A percentile compares a stretch with the other conserved stretches of the same genome.
Conservation (phyloP, 345 rosid genomes). For the Euphorbia pulcherrima region DNA sequence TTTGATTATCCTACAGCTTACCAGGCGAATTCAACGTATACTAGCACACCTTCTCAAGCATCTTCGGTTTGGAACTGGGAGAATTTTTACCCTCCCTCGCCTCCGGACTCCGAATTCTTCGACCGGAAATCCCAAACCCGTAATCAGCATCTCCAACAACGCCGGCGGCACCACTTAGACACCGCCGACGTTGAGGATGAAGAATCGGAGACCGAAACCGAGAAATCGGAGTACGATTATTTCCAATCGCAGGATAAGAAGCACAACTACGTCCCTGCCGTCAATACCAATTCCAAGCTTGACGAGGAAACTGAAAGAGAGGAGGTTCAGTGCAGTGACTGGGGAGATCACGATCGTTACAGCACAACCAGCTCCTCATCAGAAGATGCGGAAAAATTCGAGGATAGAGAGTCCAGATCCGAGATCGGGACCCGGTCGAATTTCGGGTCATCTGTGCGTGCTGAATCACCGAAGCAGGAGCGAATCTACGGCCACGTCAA, state of each 20-base stretch:
- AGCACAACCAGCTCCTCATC: constrained; percentile 60
- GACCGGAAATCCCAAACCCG: constrained; percentile 38
- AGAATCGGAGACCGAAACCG: constrained; percentile 37
- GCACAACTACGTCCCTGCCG: not conserved
- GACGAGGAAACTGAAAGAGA: constrained; percentile 73
- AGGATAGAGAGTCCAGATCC: constrained; percentile 56
- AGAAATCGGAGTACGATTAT: constrained; percentile 68
- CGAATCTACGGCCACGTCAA: constrained; percentile 10
- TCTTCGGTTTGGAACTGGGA: constrained; percentile 99
- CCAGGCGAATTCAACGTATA: constrained; percentile 60
- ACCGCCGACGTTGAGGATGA: constrained; percentile 20
- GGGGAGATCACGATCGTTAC: constrained; percentile 69
- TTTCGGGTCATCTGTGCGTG: constrained; percentile 48
- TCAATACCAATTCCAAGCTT: constrained; percentile 10
- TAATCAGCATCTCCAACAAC: constrained; percentile 15
- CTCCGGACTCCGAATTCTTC: constrained; percentile 88
- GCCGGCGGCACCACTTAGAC: constrained; percentile 23
- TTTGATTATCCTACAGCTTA: constrained; percentile 60
- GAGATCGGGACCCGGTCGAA: constrained; percentile 62
- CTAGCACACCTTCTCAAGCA: constrained; percentile 75
- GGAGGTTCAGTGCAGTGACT: constrained; percentile 96
- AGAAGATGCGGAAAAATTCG: constrained; percentile 41
- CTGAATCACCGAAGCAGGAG: constrained; percentile 22
- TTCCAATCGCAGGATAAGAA: constrained; percentile 28
- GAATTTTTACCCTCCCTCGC: constrained; percentile 88